These are phyloP conservation scores for Pezicula radicicola DNA, from an alignment of 2,329 filamentous ascomycete species.

Conservation along the genomic window DNA sequence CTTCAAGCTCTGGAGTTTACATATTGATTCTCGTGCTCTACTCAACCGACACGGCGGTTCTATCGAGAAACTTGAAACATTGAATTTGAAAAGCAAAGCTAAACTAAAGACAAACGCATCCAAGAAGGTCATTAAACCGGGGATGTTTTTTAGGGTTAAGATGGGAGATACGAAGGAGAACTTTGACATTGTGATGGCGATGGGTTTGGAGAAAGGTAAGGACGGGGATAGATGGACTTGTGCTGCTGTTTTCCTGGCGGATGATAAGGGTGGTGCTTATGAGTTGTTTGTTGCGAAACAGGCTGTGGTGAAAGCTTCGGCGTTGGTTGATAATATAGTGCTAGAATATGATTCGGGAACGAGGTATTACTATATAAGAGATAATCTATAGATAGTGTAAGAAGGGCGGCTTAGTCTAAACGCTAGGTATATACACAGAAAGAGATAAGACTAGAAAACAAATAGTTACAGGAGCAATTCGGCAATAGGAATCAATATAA, in stretches of 20 bases:
- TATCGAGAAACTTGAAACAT: constrained; percentile 2
- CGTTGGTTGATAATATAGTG: constrained; percentile 39
- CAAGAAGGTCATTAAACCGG: constrained; percentile 36
- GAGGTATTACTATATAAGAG: constrained; percentile 41
- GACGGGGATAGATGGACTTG: constrained; percentile 30
- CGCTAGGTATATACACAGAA: no score
- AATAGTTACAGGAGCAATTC: no score
- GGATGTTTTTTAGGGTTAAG: constrained; percentile 23
- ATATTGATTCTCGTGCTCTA: constrained; percentile 30
- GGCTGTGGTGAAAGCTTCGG: constrained; percentile 27
- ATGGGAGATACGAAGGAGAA: background rate
- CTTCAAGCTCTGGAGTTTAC: constrained; percentile 15
- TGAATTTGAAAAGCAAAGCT: background rate
- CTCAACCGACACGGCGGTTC: constrained; percentile 21
- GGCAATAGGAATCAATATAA: no score
- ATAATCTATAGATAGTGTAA: no score
- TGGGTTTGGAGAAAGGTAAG: constrained; percentile 7
- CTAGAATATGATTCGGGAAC: constrained; percentile 40
- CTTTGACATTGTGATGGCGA: constrained; percentile 1
- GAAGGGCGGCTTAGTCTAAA: no score
- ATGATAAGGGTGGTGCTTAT: constrained; percentile 33
- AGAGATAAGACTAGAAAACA: no score
- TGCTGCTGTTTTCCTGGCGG: constrained; percentile 32
- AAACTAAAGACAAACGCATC: background rate
- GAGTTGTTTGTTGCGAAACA: constrained; percentile 38